Base-by-base conservation (phyloP, 192 early-diverging fungal genomes). In the Entomortierella parvispora region DNA sequence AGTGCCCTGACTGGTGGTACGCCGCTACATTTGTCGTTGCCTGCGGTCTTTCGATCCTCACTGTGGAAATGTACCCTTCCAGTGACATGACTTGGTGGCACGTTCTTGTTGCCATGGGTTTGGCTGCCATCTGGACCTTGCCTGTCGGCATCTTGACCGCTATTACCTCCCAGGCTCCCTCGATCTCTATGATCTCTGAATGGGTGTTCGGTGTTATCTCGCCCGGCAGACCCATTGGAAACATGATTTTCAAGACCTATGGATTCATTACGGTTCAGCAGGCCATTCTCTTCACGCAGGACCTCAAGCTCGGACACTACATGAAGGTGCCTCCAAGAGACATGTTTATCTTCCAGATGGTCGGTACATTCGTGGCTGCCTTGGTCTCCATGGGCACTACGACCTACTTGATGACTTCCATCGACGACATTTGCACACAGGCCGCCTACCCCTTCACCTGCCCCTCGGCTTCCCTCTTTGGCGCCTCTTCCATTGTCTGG, bases 1-100 rank as follows among this genome's bases (percentile, higher is more conserved):
- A 92, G 60, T 90, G 92, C 20, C 94, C 94, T 47, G 80, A 83
- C 33, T 93, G 89, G 88, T 93, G 92, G 93, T 96, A 95, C 54
- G 44, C 70, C 20, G 81, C 65, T 20, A 65, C 88, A 54, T 87
- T 93, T 42, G 55, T 87, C 10, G 65, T 82, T 25, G 83, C 85
- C 54, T 71, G 82, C 26, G 88, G 71, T 14, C 74, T 81, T 8
- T 84, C 86, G 25, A 84, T 88, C 53, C 71, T 79, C 20, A 87
- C 85, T 1, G 75, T 83, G 25, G 58, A 77, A 25, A 22, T 82
- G 25, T 88, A 69, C 56, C 85, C 82, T 15, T 46, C 65, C 8
- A 74, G 70, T 31, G 83, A 89, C 56, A 83, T 88, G 82, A 87
- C 82, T 17, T 90, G 88, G 88, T 90, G 85, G 85, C 59, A 80